Evolutionary conservation across 139 green algal genomes (phyloP).

Genomic region (Chlamydomonas eustigma): DNA sequence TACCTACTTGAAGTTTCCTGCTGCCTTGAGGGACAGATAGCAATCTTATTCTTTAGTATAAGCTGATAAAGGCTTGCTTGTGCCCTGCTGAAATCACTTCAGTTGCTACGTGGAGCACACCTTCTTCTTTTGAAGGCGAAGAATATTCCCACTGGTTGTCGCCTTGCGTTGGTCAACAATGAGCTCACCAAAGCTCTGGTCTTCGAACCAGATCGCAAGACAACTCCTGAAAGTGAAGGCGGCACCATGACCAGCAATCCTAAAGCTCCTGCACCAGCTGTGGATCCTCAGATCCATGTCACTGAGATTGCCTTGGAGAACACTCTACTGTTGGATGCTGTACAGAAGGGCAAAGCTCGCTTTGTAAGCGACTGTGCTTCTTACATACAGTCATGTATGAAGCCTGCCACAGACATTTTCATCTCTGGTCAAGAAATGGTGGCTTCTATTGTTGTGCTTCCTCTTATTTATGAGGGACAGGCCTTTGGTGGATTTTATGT

Average conservation of each 20-base stretch:
- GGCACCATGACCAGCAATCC: neutral
- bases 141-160: slow-evolving; percentile 56
- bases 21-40: too few species aligned
- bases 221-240: neutral
- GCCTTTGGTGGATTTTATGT: slow-evolving; percentile 59
- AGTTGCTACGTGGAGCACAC: slow-evolving; percentile 44
- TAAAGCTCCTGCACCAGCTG: neutral
- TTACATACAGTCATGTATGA: slow-evolving; percentile 55
- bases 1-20: neutral
- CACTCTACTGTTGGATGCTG: slow-evolving; percentile 54
- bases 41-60: too few species aligned
- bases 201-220: slow-evolving; percentile 48
- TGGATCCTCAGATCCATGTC: slow-evolving; percentile 35
- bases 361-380: slow-evolving; percentile 56
- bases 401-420: slow-evolving; percentile 60
- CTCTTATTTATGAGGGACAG: slow-evolving; percentile 45
- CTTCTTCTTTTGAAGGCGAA: slow-evolving; percentile 53
- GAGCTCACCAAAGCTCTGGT: slow-evolving; percentile 47
- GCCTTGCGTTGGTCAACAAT: slow-evolving; percentile 44
- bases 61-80: too few species aligned
- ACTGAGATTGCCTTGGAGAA: slow-evolving; percentile 58
- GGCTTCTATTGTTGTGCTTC: slow-evolving; percentile 56
- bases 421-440: slow-evolving; percentile 52
- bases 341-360: slow-evolving; percentile 60
- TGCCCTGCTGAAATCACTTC: too few species aligned